Evolutionary conservation across 1,284 basidiomycete genomes (phyloP).

Genomic region (Porodaedalea pini): DNA sequence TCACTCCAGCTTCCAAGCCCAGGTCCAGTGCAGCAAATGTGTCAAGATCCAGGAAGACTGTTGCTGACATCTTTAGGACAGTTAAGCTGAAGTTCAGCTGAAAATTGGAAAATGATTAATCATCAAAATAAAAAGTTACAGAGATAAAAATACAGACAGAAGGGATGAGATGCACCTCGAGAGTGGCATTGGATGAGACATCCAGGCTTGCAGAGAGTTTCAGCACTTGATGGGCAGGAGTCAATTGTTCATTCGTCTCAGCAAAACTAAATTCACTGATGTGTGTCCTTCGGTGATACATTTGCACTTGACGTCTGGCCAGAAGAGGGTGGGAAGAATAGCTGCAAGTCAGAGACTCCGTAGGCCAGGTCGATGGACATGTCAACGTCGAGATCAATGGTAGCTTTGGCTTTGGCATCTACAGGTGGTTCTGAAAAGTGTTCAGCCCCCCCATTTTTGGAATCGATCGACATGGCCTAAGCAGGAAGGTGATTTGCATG

Average conservation of each 20-base stretch:
- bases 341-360: constrained; percentile 1
- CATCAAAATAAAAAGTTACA: background rate
- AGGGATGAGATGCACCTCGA: constrained; percentile 49
- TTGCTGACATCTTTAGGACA: constrained; percentile 38
- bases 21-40: constrained; percentile 38
- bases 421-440: too few species aligned
- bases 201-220: constrained; percentile 40
- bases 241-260: background rate
- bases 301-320: constrained; percentile 13
- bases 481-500: too few species aligned
- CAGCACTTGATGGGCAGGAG: constrained; percentile 32
- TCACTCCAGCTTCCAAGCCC: constrained; percentile 29
- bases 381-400: constrained; percentile 10
- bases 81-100: constrained; percentile 41
- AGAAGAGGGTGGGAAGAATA: constrained; percentile 11
- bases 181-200: constrained; percentile 36
- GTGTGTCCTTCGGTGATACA: constrained; percentile 31
- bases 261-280: constrained; percentile 32
- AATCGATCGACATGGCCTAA: too few species aligned
- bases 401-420: constrained; percentile 26
- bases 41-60: constrained; percentile 44
- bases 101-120: background rate
- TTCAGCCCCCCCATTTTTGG: too few species aligned
- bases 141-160: constrained; percentile 25
- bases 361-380: constrained; percentile 12